These are phyloP conservation scores for Pezicula neosporulosa DNA, from an alignment of 2,329 filamentous ascomycete species.

Conservation along the genomic window DNA sequence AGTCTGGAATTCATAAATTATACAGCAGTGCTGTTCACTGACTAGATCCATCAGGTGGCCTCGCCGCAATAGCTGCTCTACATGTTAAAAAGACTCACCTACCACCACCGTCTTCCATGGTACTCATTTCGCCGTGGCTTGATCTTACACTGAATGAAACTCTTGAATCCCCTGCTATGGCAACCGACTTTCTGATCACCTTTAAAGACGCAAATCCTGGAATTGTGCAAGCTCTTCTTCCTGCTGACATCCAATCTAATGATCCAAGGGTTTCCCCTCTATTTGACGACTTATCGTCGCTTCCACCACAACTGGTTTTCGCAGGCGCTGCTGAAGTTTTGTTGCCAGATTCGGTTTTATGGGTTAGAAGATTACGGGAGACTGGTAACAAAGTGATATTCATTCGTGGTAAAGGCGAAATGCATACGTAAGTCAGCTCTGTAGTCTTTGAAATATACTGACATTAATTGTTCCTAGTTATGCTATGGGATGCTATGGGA, in stretches of 20 bases:
- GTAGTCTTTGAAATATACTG: background rate
- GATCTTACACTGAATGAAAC: background rate
- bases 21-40: background rate
- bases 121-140: conserved; percentile 1
- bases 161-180: background rate
- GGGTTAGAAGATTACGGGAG: background rate
- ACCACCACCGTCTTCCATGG: background rate
- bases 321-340: background rate
- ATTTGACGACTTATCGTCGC: background rate
- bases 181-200: background rate
- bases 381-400: background rate
- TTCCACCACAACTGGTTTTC: conserved; percentile 1
- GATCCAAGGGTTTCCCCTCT: background rate
- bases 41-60: background rate
- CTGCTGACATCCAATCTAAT: background rate
- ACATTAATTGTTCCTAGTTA: background rate
- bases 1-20: background rate
- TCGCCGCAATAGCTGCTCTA: background rate
- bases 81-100: background rate
- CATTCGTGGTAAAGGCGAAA: background rate
- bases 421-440: conserved; percentile 4
- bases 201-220: background rate
- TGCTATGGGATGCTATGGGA: conserved; percentile 1
- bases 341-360: background rate
- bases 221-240: background rate